These are phyloP conservation scores for Agrostemma githago DNA, from an alignment of 148 eudicot genomes.

Conservation along the genomic window DNA sequence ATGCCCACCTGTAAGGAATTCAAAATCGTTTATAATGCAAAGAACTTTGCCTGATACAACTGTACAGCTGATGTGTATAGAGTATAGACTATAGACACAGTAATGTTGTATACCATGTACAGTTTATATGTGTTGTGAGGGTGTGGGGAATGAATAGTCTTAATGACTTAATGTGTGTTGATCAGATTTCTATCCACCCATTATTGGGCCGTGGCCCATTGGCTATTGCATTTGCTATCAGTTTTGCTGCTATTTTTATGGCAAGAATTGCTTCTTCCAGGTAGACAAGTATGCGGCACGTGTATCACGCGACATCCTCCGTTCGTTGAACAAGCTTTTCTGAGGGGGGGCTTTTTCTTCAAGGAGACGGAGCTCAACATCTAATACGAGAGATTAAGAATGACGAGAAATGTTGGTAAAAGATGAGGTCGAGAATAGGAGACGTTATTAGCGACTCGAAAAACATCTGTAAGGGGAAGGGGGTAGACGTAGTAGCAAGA, in stretches of 20 bases:
- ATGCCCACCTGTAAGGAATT: constrained; percentile 1
- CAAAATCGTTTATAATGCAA: background rate
- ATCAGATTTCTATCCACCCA: background rate
- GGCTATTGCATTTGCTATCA: background rate
- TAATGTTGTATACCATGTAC: background rate
- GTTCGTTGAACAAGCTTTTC: background rate
- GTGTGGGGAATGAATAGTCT: background rate
- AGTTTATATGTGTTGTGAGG: background rate
- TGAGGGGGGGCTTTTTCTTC: too few species aligned
- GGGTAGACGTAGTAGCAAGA: too few species aligned
- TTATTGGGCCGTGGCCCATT: background rate
- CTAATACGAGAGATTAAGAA: background rate
- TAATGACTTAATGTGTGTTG: background rate
- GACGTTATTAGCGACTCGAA: too few species aligned
- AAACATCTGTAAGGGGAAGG: too few species aligned
- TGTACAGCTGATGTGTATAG: constrained; percentile 7
- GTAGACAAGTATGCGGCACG: background rate
- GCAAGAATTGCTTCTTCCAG: background rate
- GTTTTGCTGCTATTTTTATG: background rate
- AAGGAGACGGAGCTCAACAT: background rate
- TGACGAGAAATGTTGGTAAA: background rate
- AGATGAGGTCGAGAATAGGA: background rate
- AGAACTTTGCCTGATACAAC: background rate
- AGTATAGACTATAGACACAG: too few species aligned
- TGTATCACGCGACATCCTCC: background rate